Percentiles rank a stretch among this genome's conserved stretches.
Conservation (phyloP, 495 filamentous ascomycete genomes). For the Aspergillus ellipticus region DNA sequence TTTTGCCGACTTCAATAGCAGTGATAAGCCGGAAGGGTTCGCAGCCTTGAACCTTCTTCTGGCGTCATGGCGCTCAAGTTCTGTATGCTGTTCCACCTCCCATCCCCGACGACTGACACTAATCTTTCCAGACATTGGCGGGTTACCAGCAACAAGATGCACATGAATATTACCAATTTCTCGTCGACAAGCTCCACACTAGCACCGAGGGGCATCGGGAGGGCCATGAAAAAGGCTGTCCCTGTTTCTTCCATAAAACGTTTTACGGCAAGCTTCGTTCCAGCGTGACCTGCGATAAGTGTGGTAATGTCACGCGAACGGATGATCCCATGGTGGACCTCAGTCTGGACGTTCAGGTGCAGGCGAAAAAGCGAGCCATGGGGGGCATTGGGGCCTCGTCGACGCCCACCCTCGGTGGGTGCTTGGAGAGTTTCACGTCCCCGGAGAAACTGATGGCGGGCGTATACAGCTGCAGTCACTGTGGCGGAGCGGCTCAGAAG, state of each 20-base stretch:
- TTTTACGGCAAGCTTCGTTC: constrained; percentile 86
- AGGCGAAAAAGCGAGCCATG: constrained; percentile 50
- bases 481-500: constrained; percentile 61
- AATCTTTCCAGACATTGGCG: constrained; percentile 61
- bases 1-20: constrained; percentile 82
- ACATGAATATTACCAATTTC: constrained; percentile 91
- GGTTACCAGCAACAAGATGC: constrained; percentile 94
- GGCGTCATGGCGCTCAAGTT: constrained; percentile 69
- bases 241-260: constrained; percentile 82
- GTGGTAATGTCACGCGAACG: constrained; percentile 70
- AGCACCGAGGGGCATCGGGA: constrained; percentile 36
- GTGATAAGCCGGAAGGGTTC: constrained; percentile 77
- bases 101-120: neutral
- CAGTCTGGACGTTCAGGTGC: constrained; percentile 68
- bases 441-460: constrained; percentile 67
- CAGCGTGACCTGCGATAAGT: constrained; percentile 82
- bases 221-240: constrained; percentile 61
- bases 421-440: constrained; percentile 75
- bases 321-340: constrained; percentile 85
- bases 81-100: constrained; percentile 34
- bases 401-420: constrained; percentile 63
- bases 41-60: constrained; percentile 77
- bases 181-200: constrained; percentile 77
- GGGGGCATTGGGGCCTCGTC: constrained; percentile 33
- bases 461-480: constrained; percentile 77